Conservation (phyloP, 306 rosid species). For the Macrotyloma uniflorum region DNA sequence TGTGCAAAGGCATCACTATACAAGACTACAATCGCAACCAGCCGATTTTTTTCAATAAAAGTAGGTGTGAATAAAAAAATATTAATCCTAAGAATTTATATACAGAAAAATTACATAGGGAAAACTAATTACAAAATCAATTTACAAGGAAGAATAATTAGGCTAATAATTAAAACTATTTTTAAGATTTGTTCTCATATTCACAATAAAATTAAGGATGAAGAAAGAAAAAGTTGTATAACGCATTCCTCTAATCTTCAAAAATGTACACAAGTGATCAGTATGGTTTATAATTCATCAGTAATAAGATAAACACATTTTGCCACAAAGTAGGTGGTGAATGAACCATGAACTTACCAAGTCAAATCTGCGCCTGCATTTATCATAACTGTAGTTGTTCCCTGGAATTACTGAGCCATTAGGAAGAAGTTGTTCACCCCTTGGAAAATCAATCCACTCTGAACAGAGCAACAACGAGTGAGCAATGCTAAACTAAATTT, state of each 20-base stretch:
- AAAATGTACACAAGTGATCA: conserved; percentile 17
- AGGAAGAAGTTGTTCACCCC: conserved; percentile 79
- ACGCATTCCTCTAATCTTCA: conserved; percentile 20
- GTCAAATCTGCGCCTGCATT: conserved; percentile 97
- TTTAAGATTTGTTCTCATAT: conserved; percentile 14
- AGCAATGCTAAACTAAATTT: conserved; percentile 28
- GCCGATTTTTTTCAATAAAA: no score
- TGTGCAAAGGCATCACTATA: no score
- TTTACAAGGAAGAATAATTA: neutral
- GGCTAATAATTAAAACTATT: no score
- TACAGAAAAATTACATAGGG: neutral
- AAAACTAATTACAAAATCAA: neutral
- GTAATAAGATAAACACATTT: conserved; percentile 28
- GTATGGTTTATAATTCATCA: conserved; percentile 24
- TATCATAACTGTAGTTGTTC: conserved; percentile 77
- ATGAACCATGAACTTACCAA: conserved; percentile 60
- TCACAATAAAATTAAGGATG: neutral
- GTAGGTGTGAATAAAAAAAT: no score
- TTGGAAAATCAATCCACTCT: conserved; percentile 99
- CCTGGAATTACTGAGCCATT: conserved; percentile 66
- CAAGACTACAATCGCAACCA: no score
- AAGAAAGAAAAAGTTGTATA: neutral
- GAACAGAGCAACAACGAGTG: conserved; percentile 36
- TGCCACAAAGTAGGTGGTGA: conserved; percentile 8
- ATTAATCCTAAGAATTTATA: no score